A percentile compares a stretch with the other conserved stretches of the same genome.
phyloP scores from a whole-genome alignment of 1,284 basidiomycete species.

The Sphagnurus paluster region DNA sequence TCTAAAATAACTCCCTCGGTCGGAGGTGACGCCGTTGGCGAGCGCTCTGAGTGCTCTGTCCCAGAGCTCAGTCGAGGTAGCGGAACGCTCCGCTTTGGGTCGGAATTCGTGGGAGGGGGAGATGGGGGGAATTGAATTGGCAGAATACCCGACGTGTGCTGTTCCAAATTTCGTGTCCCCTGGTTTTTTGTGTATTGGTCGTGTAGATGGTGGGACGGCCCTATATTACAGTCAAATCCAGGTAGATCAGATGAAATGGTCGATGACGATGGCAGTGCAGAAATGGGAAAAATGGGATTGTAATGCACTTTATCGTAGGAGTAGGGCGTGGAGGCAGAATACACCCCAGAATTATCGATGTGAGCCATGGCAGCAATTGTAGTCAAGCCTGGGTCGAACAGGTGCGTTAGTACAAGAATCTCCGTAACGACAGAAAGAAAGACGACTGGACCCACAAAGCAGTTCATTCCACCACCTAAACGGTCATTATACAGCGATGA shows the following conservation, averaged over 20 bases:
- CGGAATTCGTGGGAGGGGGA: conserved; percentile 36
- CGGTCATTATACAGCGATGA: conserved; percentile 16
- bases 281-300: conserved; percentile 8
- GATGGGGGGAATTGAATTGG: conserved; percentile 30
- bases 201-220: not conserved
- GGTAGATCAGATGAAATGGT: conserved; percentile 15
- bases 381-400: conserved; percentile 14
- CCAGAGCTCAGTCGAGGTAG: conserved; percentile 27
- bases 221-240: conserved; percentile 17
- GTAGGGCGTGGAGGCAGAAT: conserved; percentile 8
- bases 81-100: conserved; percentile 36
- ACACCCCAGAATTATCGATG: conserved; percentile 12
- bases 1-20: conserved; percentile 31
- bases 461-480: conserved; percentile 19
- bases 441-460: conserved; percentile 16
- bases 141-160: not conserved
- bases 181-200: conserved; percentile 4
- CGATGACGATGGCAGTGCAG: conserved; percentile 11
- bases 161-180: not conserved
- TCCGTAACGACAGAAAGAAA: conserved; percentile 2
- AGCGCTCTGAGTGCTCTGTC: conserved; percentile 8
- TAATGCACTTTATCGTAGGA: conserved; percentile 13
- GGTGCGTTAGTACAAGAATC: conserved; percentile 6
- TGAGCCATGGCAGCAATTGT: conserved; percentile 11
- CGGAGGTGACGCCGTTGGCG: conserved; percentile 8